Conservation (phyloP, 2,329 filamentous ascomycete genomes). For the Epichloe amarillans region DNA sequence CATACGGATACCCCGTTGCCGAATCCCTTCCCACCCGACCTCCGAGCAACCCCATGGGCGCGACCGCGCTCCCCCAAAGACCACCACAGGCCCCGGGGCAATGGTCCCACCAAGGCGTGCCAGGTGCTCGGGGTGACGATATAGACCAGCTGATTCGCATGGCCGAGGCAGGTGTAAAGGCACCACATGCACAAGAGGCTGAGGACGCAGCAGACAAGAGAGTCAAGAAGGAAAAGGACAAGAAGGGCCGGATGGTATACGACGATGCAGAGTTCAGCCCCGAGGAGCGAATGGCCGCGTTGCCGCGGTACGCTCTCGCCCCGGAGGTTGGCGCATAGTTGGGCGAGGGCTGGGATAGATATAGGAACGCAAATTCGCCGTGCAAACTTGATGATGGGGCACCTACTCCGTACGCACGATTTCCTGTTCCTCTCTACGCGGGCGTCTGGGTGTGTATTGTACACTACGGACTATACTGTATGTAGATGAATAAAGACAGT, state of each 20-base stretch:
- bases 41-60: conserved; percentile 23
- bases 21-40: conserved; percentile 34
- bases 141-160: conserved; percentile 53
- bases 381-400: no score
- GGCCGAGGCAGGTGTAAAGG: conserved; percentile 47
- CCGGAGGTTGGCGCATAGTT: conserved; percentile 10
- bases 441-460: neutral
- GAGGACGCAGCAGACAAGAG: conserved; percentile 44
- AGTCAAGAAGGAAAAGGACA: conserved; percentile 52
- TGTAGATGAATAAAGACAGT: neutral
- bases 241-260: conserved; percentile 64
- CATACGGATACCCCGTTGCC: conserved; percentile 21
- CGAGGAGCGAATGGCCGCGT: conserved; percentile 75
- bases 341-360: neutral
- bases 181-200: conserved; percentile 24
- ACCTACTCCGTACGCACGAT: no score
- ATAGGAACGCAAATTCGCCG: no score
- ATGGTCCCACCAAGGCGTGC: conserved; percentile 8
- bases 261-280: conserved; percentile 67
- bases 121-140: conserved; percentile 35
- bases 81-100: conserved; percentile 22
- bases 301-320: conserved; percentile 59
- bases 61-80: conserved; percentile 31
- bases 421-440: neutral
- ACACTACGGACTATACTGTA: neutral